A percentile compares a stretch with the other conserved stretches of the same genome.
phyloP scores from a whole-genome alignment of 2,329 filamentous ascomycete genomes.

The Teratosphaeria nubilosa region DNA sequence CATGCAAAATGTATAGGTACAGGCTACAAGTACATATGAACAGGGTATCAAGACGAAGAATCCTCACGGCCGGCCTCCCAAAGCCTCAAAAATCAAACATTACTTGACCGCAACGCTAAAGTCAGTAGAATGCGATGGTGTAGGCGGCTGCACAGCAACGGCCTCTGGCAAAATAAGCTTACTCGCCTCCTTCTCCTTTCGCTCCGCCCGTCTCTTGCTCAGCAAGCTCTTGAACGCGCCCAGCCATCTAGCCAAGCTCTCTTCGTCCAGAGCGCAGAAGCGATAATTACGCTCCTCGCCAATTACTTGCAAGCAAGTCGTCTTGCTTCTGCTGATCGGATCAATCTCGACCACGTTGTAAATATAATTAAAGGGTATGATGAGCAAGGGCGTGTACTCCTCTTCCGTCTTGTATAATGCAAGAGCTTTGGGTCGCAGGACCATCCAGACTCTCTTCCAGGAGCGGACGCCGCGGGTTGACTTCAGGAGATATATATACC shows the following conservation, averaged over 20 bases:
- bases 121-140: neutral
- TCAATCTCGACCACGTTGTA: conserved; percentile 91
- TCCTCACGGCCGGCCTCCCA: neutral
- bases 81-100: neutral
- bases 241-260: conserved; percentile 70
- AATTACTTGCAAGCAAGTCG: conserved; percentile 83
- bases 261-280: conserved; percentile 60
- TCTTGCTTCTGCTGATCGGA: conserved; percentile 72
- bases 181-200: neutral
- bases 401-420: conserved; percentile 86
- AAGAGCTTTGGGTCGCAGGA: conserved; percentile 73
- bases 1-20: neutral
- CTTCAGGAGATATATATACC: conserved; percentile 76
- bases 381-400: conserved; percentile 78
- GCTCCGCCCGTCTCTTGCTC: conserved; percentile 27
- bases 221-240: conserved; percentile 84
- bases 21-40: neutral
- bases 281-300: conserved; percentile 65
- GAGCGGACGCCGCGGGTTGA: conserved; percentile 75
- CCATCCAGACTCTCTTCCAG: conserved; percentile 93
- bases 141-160: conserved; percentile 2
- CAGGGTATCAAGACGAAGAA: neutral
- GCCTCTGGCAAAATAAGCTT: neutral
- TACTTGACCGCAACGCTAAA: neutral
- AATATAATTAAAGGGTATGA: conserved; percentile 67